Base-by-base conservation (phyloP, 768 basidiomycete species). In the Mrakia hoshinonis region DNA sequence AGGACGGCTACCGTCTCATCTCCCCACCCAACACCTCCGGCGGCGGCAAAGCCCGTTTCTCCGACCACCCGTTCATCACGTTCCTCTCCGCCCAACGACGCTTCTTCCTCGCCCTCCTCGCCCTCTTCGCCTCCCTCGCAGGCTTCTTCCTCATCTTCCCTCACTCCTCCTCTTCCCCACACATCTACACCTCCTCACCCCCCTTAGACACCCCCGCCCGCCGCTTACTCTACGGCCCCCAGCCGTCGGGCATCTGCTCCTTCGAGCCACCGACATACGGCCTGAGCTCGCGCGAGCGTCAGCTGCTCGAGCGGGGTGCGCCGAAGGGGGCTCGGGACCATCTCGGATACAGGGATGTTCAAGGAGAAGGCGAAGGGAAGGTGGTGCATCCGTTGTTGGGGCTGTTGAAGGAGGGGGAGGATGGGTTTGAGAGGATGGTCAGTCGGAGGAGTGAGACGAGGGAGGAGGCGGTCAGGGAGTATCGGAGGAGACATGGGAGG, bases 401-500 rank as follows among this genome's bases (percentile, higher is more conserved):
- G 7, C 73, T 81, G 6, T 72, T 81, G 31, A 66, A 69, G 36
- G 72, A 76, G 38, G 81, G 79, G 0, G 80, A 79, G 74, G 74
- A 76, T 54, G 69, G 77, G 69, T 82, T 81, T 79, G 76, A 77
- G 51, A 74, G 78, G 46, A 69, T 80, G 36, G 76, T 79, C 26
- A 74, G 66, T 4, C 61, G 80, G 60, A 80, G 81, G 76, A 80
- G 79, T 26, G 52, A 68, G 43, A 80, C 77, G 10, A 74, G 81
- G 4, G 75, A 67, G 10, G 76, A 81, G 70, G 81, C 81, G 0
- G 79, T 81, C 0, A 52, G 13, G 31, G 81, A 81, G 73, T 82
- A 82, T 72, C 75, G 71, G 38, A 74, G 78, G 67, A 58, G 81
- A 49, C 78, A 82, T 69, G 79, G 78, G 20, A 70, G 81, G 12